phyloP scores from a whole-genome alignment of 805 yeast genomes.

The Lachancea lanzarotensis region DNA sequence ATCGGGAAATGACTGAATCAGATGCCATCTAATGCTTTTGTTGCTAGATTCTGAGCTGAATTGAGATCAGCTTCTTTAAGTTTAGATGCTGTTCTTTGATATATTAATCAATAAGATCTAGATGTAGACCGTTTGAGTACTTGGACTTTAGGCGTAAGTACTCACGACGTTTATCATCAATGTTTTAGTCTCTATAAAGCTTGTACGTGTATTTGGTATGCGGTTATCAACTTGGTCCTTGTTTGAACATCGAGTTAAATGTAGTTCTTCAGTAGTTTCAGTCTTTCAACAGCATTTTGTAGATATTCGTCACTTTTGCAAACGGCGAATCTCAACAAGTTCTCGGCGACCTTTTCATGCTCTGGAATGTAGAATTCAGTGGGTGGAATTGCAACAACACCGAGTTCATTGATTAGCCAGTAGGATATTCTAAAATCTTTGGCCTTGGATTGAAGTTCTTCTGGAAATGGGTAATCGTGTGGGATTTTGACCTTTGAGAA shows the following conservation, averaged over 20 bases:
- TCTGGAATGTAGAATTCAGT: slow-evolving; percentile 80
- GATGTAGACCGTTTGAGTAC: too few relatives aligned
- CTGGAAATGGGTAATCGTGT: slow-evolving; percentile 61
- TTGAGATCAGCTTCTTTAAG: too few relatives aligned
- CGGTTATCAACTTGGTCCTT: not conserved
- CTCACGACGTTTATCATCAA: not conserved
- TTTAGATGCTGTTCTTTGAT: too few relatives aligned
- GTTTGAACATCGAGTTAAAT: slow-evolving; percentile 24
- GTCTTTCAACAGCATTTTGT: slow-evolving; percentile 73
- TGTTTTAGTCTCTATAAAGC: not conserved
- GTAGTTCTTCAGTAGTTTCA: slow-evolving; percentile 63
- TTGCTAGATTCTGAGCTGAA: not conserved
- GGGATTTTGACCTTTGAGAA: slow-evolving; percentile 80
- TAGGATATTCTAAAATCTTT: slow-evolving; percentile 84
- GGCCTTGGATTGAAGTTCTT: slow-evolving; percentile 58
- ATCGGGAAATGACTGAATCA: slow-evolving; percentile 31
- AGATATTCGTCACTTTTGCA: slow-evolving; percentile 85
- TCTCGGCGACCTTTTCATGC: slow-evolving; percentile 71
- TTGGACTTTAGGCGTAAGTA: not conserved
- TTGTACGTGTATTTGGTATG: not conserved
- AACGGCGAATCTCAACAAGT: slow-evolving; percentile 86
- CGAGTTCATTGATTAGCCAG: slow-evolving; percentile 88
- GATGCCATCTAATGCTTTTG: not conserved
- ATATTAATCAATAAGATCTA: not conserved
- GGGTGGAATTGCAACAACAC: slow-evolving; percentile 96